Conservation (phyloP, 768 basidiomycete genomes). For the Pulveroboletus sp. region DNA sequence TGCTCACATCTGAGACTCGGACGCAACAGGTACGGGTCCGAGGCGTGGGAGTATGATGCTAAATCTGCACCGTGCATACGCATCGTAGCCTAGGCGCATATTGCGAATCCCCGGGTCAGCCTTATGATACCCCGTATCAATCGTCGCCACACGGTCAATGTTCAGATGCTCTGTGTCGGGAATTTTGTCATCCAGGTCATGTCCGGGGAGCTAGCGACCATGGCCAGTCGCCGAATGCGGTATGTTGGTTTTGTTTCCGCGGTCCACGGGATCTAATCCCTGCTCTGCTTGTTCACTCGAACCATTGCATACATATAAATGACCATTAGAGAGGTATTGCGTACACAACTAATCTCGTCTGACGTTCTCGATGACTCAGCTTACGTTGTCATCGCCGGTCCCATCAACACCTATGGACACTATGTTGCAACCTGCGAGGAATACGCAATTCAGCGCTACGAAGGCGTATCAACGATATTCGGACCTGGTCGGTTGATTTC, state of each 20-base stretch:
- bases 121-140: slow-evolving; percentile 63
- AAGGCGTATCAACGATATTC: slow-evolving; percentile 78
- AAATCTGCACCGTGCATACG: too few species aligned
- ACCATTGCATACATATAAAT: background rate
- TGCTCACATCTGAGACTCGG: too few species aligned
- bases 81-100: too few species aligned
- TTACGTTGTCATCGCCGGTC: slow-evolving; percentile 75
- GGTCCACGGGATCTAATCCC: too few species aligned
- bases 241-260: slow-evolving; percentile 30
- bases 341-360: slow-evolving; percentile 58
- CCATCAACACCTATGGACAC: slow-evolving; percentile 79
- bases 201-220: slow-evolving; percentile 82
- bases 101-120: too few species aligned
- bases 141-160: slow-evolving; percentile 72
- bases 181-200: slow-evolving; percentile 74
- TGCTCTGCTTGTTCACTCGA: background rate
- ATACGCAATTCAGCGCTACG: slow-evolving; percentile 73
- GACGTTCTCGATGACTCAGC: slow-evolving; percentile 65
- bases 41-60: too few species aligned
- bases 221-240: slow-evolving; percentile 77
- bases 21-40: too few species aligned
- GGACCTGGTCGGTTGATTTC: slow-evolving; percentile 57
- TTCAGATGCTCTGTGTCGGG: slow-evolving; percentile 76
- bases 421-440: slow-evolving; percentile 74
- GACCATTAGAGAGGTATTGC: slow-evolving; percentile 64